Conservation (phyloP, 1,284 basidiomycete species). For the Marasmius sp. region DNA sequence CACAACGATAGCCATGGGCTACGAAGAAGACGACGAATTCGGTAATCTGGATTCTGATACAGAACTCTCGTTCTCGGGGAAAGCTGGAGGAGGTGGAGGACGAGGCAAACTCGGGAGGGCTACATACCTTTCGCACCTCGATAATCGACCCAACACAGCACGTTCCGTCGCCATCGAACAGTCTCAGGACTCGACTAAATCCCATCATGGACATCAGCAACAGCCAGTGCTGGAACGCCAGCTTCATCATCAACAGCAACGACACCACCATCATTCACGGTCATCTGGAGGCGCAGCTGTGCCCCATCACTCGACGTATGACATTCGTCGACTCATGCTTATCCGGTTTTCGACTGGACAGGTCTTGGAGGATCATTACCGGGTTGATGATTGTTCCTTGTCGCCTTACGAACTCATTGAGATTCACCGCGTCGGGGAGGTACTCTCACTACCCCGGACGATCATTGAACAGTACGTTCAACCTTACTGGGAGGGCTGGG, state of each 20-base stretch:
- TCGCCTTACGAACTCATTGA: conserved; percentile 65
- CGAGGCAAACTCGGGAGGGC: conserved; percentile 3
- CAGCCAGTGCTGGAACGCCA: background rate
- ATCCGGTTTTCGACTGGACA: conserved; percentile 66
- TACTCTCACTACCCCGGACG: conserved; percentile 44
- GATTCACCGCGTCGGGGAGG: conserved; percentile 46
- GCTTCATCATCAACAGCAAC: too few relatives aligned
- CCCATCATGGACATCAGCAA: background rate
- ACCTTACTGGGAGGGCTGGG: conserved; percentile 69
- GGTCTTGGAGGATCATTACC: conserved; percentile 65
- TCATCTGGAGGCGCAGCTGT: background rate
- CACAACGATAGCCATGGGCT: conserved; percentile 21
- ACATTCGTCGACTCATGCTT: conserved; percentile 40
- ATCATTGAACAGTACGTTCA: conserved; percentile 49
- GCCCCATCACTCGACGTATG: conserved; percentile 11
- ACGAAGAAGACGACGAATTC: conserved; percentile 35
- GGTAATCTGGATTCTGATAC: conserved; percentile 17
- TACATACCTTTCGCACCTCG: conserved; percentile 9
- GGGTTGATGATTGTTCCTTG: conserved; percentile 43
- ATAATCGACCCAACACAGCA: background rate
- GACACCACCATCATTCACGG: too few relatives aligned
- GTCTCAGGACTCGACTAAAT: background rate
- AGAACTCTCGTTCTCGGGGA: conserved; percentile 9
- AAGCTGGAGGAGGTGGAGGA: conserved; percentile 1
- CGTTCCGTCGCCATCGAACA: conserved; percentile 6